Evolutionary conservation across 495 filamentous ascomycete species (phyloP), one percentile per base, ranked within the genome.

Genomic region (Penicillium bialowiezense): DNA sequence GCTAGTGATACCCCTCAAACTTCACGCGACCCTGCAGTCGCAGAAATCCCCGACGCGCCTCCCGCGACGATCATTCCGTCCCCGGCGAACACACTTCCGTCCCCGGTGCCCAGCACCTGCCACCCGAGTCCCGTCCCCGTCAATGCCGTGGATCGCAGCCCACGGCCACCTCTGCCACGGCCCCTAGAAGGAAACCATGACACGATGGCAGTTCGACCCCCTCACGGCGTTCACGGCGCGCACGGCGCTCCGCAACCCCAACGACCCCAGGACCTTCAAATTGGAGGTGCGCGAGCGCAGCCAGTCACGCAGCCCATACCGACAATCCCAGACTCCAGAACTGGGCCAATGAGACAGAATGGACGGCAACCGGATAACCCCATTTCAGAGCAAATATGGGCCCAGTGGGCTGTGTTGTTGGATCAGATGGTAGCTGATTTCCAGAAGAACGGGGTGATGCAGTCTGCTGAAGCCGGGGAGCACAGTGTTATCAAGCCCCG

Each of bases 401-500:
- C 35, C 1, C 28, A 13, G 29, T 62, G 59, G 59, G 31, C 20
- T 4, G 1, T 5, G 9, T 42, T 41, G 1, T 33, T 68, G 45
- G 38, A 58, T 2, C 3, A 21, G 8, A 49, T 65, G 20, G 14
- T 64, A 13, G 29, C 38, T n/a, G 41, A 34, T 9, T 47, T 37
- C 21, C 2, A 0, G 1, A 23, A 14, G 28, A 15, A 50, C 43
- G 32, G 52, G 41, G 10, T 19, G 20, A 2, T 44, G 0, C 10
- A 17, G 7, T 26, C 12, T 32, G 18, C 19, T 13, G 10, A 14
- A 3, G 13, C 7, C 2, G 7, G 29, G 13, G 19, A 14, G 13
- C 19, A 14, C 2, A 38, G 15, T 20, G 24, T 37, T 39, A 28
- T 20, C 21, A 14, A 7, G 35, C 77, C 81, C n/a, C 70, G 87